Evolutionary conservation across 83 land plant species (phyloP).

Genomic region (Thuja plicata): DNA sequence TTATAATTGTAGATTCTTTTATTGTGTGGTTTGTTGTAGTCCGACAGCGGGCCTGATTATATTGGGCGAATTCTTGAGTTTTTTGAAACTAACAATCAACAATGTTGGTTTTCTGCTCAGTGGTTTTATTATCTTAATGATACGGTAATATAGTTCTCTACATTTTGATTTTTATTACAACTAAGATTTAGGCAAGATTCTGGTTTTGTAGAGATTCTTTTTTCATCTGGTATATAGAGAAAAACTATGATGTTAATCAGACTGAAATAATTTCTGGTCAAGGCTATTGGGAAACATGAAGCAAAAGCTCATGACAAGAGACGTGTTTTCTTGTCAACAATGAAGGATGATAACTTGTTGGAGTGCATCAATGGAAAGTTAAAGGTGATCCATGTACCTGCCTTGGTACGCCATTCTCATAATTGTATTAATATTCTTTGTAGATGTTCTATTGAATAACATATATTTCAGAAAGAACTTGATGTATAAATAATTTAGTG

Average conservation of each 20-base stretch:
- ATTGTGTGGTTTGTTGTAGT: slow-evolving; percentile 8
- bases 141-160: slow-evolving; percentile 15
- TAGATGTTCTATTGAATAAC: not conserved
- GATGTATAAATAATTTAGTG: not conserved
- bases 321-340: slow-evolving; percentile 30
- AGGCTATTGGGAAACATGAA: slow-evolving; percentile 22
- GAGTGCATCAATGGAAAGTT: slow-evolving; percentile 36
- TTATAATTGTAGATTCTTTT: not conserved
- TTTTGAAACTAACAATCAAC: slow-evolving; percentile 5
- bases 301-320: slow-evolving; percentile 20
- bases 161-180: not conserved
- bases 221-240: not conserved
- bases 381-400: slow-evolving; percentile 28
- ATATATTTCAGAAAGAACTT: not conserved
- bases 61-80: slow-evolving; percentile 22
- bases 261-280: not conserved
- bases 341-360: slow-evolving; percentile 39
- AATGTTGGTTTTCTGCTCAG: slow-evolving; percentile 23
- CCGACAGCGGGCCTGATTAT: slow-evolving; percentile 19
- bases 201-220: not conserved
- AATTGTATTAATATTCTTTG: not conserved
- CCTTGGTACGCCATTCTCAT: slow-evolving; percentile 24
- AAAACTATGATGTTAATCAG: not conserved
- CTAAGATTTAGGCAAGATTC: not conserved
- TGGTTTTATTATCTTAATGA: slow-evolving; percentile 21